These are phyloP conservation scores for Ogataea zsoltii DNA, from an alignment of 805 yeast species.

Conservation along the genomic window DNA sequence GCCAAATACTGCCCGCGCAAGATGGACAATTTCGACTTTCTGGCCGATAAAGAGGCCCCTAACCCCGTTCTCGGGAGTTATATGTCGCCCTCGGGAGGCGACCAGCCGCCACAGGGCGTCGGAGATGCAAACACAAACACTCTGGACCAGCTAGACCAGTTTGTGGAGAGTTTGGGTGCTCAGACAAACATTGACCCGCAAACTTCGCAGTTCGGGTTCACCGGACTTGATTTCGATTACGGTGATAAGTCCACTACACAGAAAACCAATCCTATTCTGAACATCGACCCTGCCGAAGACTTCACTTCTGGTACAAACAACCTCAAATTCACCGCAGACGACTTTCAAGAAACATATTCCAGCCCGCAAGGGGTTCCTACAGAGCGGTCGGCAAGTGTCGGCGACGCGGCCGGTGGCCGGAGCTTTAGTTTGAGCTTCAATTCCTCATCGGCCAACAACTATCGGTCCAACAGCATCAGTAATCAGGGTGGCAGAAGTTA, in stretches of 20 bases:
- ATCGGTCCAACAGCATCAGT: slow-evolving; percentile 26
- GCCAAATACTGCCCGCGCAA: not conserved
- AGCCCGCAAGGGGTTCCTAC: slow-evolving; percentile 17
- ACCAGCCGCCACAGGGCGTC: not conserved
- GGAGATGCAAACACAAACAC: slow-evolving; percentile 8
- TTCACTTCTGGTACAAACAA: slow-evolving; percentile 9
- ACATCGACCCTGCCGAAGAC: slow-evolving; percentile 18
- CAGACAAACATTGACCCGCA: not conserved
- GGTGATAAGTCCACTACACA: not conserved
- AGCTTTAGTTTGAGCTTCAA: slow-evolving; percentile 19
- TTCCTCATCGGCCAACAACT: slow-evolving; percentile 17
- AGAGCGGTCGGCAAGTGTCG: slow-evolving; percentile 17
- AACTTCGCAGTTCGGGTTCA: slow-evolving; percentile 16
- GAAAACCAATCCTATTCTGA: slow-evolving; percentile 11
- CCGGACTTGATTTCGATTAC: slow-evolving; percentile 14
- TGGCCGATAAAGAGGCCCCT: slow-evolving; percentile 13
- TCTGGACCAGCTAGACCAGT: slow-evolving; percentile 17
- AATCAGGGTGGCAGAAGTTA: slow-evolving; percentile 29
- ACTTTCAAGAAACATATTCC: slow-evolving; percentile 13
- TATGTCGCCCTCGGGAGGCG: not conserved
- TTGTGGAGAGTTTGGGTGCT: slow-evolving; percentile 15
- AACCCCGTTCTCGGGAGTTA: slow-evolving; percentile 2
- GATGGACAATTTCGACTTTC: slow-evolving; percentile 22
- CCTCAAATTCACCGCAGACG: slow-evolving; percentile 12
- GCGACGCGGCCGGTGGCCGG: slow-evolving; percentile 9